A percentile compares a stretch with the other conserved stretches of the same genome.
These are phyloP conservation scores for Parietichytrium sp. DNA, from an alignment of 108 stramenopile genomes.

Conservation along the genomic window DNA sequence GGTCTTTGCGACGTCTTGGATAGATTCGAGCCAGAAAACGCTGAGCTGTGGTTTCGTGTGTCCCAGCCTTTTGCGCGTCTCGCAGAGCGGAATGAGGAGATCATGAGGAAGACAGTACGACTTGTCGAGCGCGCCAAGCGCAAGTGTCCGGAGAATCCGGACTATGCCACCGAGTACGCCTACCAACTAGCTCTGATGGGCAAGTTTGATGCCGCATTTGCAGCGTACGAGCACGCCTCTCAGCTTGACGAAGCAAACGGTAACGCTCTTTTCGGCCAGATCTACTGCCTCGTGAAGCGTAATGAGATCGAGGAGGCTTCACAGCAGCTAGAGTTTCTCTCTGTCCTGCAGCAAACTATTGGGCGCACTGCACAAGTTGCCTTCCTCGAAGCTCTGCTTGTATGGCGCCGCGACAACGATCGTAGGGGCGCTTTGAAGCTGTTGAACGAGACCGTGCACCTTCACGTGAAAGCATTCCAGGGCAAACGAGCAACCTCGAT, in stretches of 20 bases:
- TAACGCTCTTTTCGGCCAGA: slow-evolving; percentile 52
- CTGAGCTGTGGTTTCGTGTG: slow-evolving; percentile 38
- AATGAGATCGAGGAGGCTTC: slow-evolving; percentile 62
- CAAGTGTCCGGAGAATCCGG: not conserved
- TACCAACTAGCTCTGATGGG: slow-evolving; percentile 53
- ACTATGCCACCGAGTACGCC: slow-evolving; percentile 48
- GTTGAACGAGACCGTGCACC: slow-evolving; percentile 47
- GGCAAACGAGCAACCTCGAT: not conserved
- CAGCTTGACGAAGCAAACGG: slow-evolving; percentile 54
- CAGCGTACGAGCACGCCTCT: slow-evolving; percentile 49
- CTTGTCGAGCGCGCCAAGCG: slow-evolving; percentile 44
- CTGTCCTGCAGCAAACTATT: slow-evolving; percentile 57
- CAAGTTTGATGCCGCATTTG: slow-evolving; percentile 49
- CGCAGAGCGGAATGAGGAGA: slow-evolving; percentile 39
- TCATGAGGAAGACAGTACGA: slow-evolving; percentile 50
- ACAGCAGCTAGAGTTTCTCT: slow-evolving; percentile 64
- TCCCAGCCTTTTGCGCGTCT: slow-evolving; percentile 51
- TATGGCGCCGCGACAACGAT: slow-evolving; percentile 43
- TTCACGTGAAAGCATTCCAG: slow-evolving; percentile 3
- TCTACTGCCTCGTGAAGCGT: slow-evolving; percentile 58
- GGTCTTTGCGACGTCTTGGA: slow-evolving; percentile 46
- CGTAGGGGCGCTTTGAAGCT: slow-evolving; percentile 10
- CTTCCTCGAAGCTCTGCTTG: slow-evolving; percentile 58
- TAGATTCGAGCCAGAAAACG: slow-evolving; percentile 49
- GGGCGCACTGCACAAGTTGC: slow-evolving; percentile 49